These are phyloP conservation scores for Chlorophyllum brunneum DNA, from an alignment of 768 basidiomycete species.

Conservation along the genomic window DNA sequence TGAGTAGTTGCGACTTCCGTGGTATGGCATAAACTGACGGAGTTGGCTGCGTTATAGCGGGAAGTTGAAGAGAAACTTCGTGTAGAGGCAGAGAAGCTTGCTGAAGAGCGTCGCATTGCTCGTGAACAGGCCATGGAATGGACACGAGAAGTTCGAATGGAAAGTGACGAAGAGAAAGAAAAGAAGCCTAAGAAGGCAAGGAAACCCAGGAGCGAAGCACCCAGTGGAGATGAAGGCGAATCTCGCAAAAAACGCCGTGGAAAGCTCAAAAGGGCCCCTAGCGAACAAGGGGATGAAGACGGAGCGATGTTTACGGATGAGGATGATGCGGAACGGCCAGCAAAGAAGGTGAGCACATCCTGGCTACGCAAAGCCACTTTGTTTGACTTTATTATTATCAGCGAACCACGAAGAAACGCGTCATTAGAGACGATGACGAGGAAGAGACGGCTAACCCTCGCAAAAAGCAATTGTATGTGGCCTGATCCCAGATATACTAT, in stretches of 20 bases:
- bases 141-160: slow-evolving; percentile 65
- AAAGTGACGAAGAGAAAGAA: slow-evolving; percentile 80
- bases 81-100: slow-evolving; percentile 72
- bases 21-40: neutral
- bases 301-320: slow-evolving; percentile 69
- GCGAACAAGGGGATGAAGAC: slow-evolving; percentile 57
- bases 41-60: slow-evolving; percentile 35
- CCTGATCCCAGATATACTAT: neutral
- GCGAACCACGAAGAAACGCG: slow-evolving; percentile 65
- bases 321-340: slow-evolving; percentile 59
- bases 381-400: slow-evolving; percentile 23
- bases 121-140: slow-evolving; percentile 79
- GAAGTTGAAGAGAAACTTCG: slow-evolving; percentile 60
- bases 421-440: slow-evolving; percentile 77
- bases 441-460: slow-evolving; percentile 59
- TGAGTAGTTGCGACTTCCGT: slow-evolving; percentile 26
- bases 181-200: slow-evolving; percentile 51
- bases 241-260: slow-evolving; percentile 71
- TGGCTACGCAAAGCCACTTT: neutral
- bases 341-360: slow-evolving; percentile 56
- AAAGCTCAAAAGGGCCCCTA: slow-evolving; percentile 61
- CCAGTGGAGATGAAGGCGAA: slow-evolving; percentile 57
- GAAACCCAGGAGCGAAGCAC: slow-evolving; percentile 49
- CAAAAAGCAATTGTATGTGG: slow-evolving; percentile 72
- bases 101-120: slow-evolving; percentile 70